phyloP scores from a whole-genome alignment of 495 filamentous ascomycete genomes.

The Bacidia rubella region DNA sequence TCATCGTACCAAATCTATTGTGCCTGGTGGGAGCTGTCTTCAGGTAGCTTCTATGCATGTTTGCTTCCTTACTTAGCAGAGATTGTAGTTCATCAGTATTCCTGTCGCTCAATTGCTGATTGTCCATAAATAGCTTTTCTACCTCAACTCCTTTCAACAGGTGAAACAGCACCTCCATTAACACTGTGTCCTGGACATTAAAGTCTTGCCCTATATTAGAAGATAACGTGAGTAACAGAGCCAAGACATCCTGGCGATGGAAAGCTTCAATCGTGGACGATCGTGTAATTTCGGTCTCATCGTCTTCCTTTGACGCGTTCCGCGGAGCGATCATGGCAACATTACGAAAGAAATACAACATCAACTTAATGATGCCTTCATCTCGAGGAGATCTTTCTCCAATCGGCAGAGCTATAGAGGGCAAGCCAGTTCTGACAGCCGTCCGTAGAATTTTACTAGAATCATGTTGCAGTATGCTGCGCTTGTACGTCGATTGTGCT shows the following conservation, averaged over 20 bases:
- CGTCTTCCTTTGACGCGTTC: slow-evolving; percentile 44
- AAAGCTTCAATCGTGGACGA: slow-evolving; percentile 82
- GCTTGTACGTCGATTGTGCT: slow-evolving; percentile 80
- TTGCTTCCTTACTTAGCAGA: slow-evolving; percentile 65
- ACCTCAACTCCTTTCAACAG: slow-evolving; percentile 81
- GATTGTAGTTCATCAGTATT: slow-evolving; percentile 59
- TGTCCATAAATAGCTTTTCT: slow-evolving; percentile 72
- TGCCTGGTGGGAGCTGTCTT: slow-evolving; percentile 77
- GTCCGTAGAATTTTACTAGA: slow-evolving; percentile 62
- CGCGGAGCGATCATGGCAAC: slow-evolving; percentile 70
- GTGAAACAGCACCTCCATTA: slow-evolving; percentile 86
- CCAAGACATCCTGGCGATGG: slow-evolving; percentile 77
- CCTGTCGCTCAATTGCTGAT: slow-evolving; percentile 49
- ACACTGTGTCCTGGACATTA: slow-evolving; percentile 65
- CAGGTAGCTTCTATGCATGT: slow-evolving; percentile 62
- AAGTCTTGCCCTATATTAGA: slow-evolving; percentile 92
- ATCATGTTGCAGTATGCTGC: slow-evolving; percentile 68
- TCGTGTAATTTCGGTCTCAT: slow-evolving; percentile 79
- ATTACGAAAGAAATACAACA: slow-evolving; percentile 82
- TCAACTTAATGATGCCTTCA: slow-evolving; percentile 83
- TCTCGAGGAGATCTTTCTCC: slow-evolving; percentile 67
- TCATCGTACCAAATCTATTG: slow-evolving; percentile 91
- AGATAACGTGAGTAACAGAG: slow-evolving; percentile 67
- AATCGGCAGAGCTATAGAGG: slow-evolving; percentile 68
- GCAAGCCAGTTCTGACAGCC: slow-evolving; percentile 66